Evolutionary conservation across 2,329 filamentous ascomycete genomes (phyloP).

Genomic region (Aspergillus viridinutans): DNA sequence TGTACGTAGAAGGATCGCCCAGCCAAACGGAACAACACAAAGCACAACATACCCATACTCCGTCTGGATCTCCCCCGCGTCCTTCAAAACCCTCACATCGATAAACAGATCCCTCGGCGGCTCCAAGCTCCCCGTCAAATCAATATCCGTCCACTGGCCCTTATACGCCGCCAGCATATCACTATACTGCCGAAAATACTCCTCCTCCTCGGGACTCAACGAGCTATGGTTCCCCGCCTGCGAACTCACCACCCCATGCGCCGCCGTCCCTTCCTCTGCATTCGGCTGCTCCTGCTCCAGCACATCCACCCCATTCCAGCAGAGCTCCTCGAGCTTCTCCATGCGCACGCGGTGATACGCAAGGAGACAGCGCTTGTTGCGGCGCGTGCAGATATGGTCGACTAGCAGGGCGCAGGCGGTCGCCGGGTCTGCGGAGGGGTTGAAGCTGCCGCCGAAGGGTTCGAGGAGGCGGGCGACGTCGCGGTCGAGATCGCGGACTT

Average conservation of each 20-base stretch:
- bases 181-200: slow-evolving; percentile 87
- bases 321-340: slow-evolving; percentile 88
- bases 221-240: slow-evolving; percentile 60
- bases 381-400: slow-evolving; percentile 88
- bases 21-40: neutral
- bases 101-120: slow-evolving; percentile 96
- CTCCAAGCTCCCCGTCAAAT: slow-evolving; percentile 88
- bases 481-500: slow-evolving; percentile 89
- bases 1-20: neutral
- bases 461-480: slow-evolving; percentile 76
- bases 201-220: slow-evolving; percentile 91
- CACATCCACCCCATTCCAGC: slow-evolving; percentile 85
- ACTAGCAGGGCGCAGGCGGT: slow-evolving; percentile 85
- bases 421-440: slow-evolving; percentile 75
- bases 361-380: slow-evolving; percentile 92
- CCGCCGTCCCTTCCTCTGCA: slow-evolving; percentile 34
- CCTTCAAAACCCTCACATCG: slow-evolving; percentile 90
- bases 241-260: slow-evolving; percentile 32
- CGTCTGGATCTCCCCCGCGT: slow-evolving; percentile 97
- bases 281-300: slow-evolving; percentile 62
- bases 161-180: slow-evolving; percentile 95
- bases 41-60: slow-evolving; percentile 77
- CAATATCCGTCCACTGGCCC: slow-evolving; percentile 96
- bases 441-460: slow-evolving; percentile 79
- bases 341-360: slow-evolving; percentile 89